Conservation (phyloP, 2,329 filamentous ascomycete genomes). For the Myriosclerotinia curreyana region DNA sequence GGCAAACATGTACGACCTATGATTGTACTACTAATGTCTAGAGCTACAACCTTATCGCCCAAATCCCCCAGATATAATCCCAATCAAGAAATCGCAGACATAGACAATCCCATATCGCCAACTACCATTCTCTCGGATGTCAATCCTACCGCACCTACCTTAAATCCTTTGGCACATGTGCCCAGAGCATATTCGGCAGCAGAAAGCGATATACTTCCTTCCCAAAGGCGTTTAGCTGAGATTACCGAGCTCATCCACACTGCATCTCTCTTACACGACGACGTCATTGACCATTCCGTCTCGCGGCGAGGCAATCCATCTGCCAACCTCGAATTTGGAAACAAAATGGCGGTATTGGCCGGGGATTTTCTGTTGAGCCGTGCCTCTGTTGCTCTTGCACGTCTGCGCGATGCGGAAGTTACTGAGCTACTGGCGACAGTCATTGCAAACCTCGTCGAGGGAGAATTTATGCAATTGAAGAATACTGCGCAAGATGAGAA, state of each 20-base stretch:
- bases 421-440: conserved; percentile 92
- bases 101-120: conserved; percentile 61
- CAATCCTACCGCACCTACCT: conserved; percentile 64
- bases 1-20: conserved; percentile 95
- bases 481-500: conserved; percentile 89
- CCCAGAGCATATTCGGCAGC: conserved; percentile 38
- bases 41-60: conserved; percentile 79
- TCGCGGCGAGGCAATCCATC: conserved; percentile 80
- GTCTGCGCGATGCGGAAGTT: conserved; percentile 88
- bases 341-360: conserved; percentile 97
- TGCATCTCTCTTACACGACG: conserved; percentile 92
- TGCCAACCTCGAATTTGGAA: conserved; percentile 93
- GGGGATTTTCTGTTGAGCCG: conserved; percentile 95
- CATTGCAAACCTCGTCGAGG: conserved; percentile 95
- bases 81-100: conserved; percentile 40
- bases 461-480: conserved; percentile 99
- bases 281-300: conserved; percentile 92
- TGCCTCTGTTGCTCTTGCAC: conserved; percentile 88
- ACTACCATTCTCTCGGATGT: conserved; percentile 68
- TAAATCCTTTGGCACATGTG: conserved; percentile 49
- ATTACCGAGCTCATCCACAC: conserved; percentile 98
- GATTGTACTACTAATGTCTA: conserved; percentile 93
- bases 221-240: conserved; percentile 87
- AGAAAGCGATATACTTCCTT: conserved; percentile 76
- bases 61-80: conserved; percentile 50